These are phyloP conservation scores for Sanghuangporus baumii DNA, from an alignment of 1,284 basidiomycete species.

Conservation along the genomic window DNA sequence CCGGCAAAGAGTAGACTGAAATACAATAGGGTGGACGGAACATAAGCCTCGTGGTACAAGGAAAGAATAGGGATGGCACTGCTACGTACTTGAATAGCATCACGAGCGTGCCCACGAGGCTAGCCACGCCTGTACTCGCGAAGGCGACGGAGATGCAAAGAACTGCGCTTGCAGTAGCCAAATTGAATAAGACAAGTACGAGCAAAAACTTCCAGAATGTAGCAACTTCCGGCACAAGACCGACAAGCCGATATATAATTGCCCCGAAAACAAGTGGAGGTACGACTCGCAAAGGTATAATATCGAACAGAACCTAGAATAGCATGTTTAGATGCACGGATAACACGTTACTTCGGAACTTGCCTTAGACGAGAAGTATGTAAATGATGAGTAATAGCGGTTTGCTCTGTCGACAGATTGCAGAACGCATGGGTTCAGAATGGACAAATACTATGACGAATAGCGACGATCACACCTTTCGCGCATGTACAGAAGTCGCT, in stretches of 20 bases:
- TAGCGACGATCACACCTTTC: slow-evolving; percentile 59
- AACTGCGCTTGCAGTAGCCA: slow-evolving; percentile 89
- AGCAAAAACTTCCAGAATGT: slow-evolving; percentile 98
- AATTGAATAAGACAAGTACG: slow-evolving; percentile 90
- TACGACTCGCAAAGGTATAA: slow-evolving; percentile 88
- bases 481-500: slow-evolving; percentile 92
- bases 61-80: slow-evolving; percentile 19
- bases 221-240: slow-evolving; percentile 83
- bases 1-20: slow-evolving; percentile 90
- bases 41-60: background rate
- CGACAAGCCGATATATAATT: slow-evolving; percentile 91
- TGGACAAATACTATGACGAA: background rate
- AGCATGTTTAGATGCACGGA: background rate
- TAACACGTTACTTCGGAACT: slow-evolving; percentile 9
- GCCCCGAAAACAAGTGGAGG: slow-evolving; percentile 93
- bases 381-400: slow-evolving; percentile 93
- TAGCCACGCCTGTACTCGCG: slow-evolving; percentile 81
- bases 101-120: slow-evolving; percentile 87
- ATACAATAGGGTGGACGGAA: background rate
- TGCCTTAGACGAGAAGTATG: slow-evolving; percentile 92
- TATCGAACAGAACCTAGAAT: slow-evolving; percentile 85
- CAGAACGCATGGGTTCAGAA: background rate
- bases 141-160: slow-evolving; percentile 88
- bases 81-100: slow-evolving; percentile 92
- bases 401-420: slow-evolving; percentile 60